Evolutionary conservation across 352 stramenopile genomes (phyloP), one percentile per base, ranked within the genome.

Genomic region (Globisporangium acanthophoron): DNA sequence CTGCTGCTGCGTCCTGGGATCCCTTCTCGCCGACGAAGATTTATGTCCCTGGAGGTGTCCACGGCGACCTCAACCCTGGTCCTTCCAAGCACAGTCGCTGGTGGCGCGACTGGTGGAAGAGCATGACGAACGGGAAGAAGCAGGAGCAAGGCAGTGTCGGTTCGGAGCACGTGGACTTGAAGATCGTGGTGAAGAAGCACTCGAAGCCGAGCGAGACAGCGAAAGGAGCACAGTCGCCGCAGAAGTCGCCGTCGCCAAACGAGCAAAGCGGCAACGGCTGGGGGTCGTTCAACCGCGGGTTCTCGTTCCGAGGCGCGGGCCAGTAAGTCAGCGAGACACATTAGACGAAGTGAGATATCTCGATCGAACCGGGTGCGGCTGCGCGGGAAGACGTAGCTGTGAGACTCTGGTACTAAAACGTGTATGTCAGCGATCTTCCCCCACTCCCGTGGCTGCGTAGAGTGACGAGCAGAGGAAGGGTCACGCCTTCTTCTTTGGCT

Each of bases 401-500:
- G 43, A 48, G 43, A 15, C n/a, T 16, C 12, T 46, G 20, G 35
- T 50, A 44, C 43, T 48, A 24, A 48, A 47, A 48, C 43, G 43
- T 48, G 43, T 48, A 48, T 15, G n/a, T 48, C 37, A 43, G 37
- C 13, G 43, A 48, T 48, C 43, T 48, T 18, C 37, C 37, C 20
- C 6, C 13, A 37, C 6, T 5, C 1, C 40, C 16, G 3, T 40
- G 8, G 24, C 16, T 59, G 51, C 43, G 51, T 16, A 1, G 29
- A 13, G 18, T n/a, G 13, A 12, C 2, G 18, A 35, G 41, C 20
- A 27, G 24, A 27, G 24, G 1, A 27, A 67, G 41, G 71, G 52
- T 44, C 52, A 58, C 6, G 52, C 50, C 44, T 87, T 89, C 50
- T 71, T 84, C 67, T 94, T 94, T 12, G 83, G 85, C 47, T 78